A percentile compares a stretch with the other conserved stretches of the same genome.
These are phyloP conservation scores for Aspergillus carbonarius DNA, from an alignment of 2,329 filamentous ascomycete genomes.

Conservation along the genomic window DNA sequence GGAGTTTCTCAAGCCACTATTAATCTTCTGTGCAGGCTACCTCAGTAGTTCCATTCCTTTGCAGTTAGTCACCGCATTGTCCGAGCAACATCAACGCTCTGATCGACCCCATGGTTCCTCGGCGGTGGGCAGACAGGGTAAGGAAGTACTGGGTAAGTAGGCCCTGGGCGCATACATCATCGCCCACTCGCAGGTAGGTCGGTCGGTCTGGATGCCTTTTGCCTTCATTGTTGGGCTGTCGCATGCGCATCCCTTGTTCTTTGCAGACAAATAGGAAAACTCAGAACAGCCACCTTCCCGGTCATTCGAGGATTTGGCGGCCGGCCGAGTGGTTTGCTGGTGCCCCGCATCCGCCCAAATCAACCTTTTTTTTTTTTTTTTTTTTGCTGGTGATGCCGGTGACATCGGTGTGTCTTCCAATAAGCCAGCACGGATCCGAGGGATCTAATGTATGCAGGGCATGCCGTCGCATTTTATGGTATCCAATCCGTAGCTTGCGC, in stretches of 20 bases:
- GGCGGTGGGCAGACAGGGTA: background rate
- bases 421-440: slow-evolving; percentile 1
- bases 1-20: slow-evolving; percentile 1
- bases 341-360: slow-evolving; percentile 18
- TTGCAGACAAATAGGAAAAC: background rate
- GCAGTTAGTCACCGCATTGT: slow-evolving; percentile 2
- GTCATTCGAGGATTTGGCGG: background rate
- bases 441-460: slow-evolving; percentile 16
- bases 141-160: background rate
- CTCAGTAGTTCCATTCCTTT: slow-evolving; percentile 7
- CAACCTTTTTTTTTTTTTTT: background rate
- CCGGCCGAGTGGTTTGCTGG: background rate
- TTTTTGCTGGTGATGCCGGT: slow-evolving; percentile 5
- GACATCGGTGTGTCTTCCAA: slow-evolving; percentile 2
- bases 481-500: slow-evolving; percentile 13
- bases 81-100: slow-evolving; percentile 6
- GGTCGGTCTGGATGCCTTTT: background rate
- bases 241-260: background rate
- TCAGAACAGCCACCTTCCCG: background rate
- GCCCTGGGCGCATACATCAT: background rate
- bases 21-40: slow-evolving; percentile 11
- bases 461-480: slow-evolving; percentile 15
- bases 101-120: slow-evolving; percentile 3
- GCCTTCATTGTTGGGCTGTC: slow-evolving; percentile 1
- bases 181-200: background rate